Evolutionary conservation across 805 yeast genomes (phyloP).

Genomic region (Grigorovia jiainica): DNA sequence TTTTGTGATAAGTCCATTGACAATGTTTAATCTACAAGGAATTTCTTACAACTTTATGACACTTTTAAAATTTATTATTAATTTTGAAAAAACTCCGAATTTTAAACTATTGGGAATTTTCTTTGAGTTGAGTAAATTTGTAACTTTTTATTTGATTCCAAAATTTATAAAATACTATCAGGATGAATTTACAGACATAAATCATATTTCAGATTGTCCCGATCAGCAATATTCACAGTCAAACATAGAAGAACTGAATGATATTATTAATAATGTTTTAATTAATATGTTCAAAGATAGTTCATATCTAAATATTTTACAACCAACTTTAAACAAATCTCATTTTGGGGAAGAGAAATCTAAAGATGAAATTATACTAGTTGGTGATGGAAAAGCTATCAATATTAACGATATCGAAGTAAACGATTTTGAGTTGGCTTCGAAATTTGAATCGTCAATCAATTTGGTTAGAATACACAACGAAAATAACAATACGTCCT

Average conservation of each 20-base stretch:
- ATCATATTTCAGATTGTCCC: background rate
- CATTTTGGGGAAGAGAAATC: background rate
- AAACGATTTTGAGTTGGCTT: background rate
- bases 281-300: constrained; percentile 27
- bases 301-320: constrained; percentile 25
- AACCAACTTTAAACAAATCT: constrained; percentile 12
- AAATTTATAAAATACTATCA: constrained; percentile 14
- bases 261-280: constrained; percentile 23
- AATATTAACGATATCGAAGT: constrained; percentile 1
- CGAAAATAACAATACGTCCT: background rate
- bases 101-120: constrained; percentile 26
- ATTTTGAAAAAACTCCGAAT: constrained; percentile 28
- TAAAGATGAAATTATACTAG: background rate
- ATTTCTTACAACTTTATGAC: constrained; percentile 23
- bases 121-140: constrained; percentile 21
- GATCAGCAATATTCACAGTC: constrained; percentile 6
- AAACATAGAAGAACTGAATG: constrained; percentile 19
- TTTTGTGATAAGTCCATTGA: constrained; percentile 14
- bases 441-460: constrained; percentile 7
- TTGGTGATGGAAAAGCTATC: background rate
- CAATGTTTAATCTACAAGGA: constrained; percentile 25
- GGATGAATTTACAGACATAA: constrained; percentile 9
- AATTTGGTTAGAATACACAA: constrained; percentile 6
- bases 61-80: constrained; percentile 23
- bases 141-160: constrained; percentile 13